Conservation (phyloP, 768 basidiomycete species). For the Podaxis sp. region DNA sequence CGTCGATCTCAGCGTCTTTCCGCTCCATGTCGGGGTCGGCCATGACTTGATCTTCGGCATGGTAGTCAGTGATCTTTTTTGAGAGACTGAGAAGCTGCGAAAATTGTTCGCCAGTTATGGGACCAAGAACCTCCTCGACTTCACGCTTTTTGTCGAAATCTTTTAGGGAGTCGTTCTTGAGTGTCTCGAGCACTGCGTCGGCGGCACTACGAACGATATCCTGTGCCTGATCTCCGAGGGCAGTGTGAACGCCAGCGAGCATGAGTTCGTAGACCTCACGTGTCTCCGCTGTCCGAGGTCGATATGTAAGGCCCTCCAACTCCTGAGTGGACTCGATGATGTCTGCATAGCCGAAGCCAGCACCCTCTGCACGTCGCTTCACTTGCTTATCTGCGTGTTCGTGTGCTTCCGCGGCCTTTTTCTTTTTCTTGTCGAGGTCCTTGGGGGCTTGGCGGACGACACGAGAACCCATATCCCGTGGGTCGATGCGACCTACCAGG, state of each 20-base stretch:
- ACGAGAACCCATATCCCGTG: slow-evolving; percentile 90
- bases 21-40: slow-evolving; percentile 76
- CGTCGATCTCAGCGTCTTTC: slow-evolving; percentile 87
- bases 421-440: slow-evolving; percentile 92
- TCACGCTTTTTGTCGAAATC: slow-evolving; percentile 98
- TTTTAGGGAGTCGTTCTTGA: slow-evolving; percentile 86
- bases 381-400: slow-evolving; percentile 55
- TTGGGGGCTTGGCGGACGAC: slow-evolving; percentile 79
- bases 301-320: slow-evolving; percentile 88
- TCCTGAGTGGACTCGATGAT: slow-evolving; percentile 89
- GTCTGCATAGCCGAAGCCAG: slow-evolving; percentile 77
- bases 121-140: slow-evolving; percentile 70
- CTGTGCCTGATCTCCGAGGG: slow-evolving; percentile 92
- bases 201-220: slow-evolving; percentile 94
- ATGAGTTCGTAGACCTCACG: slow-evolving; percentile 93
- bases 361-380: slow-evolving; percentile 57
- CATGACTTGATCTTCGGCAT: slow-evolving; percentile 77
- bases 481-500: slow-evolving; percentile 85
- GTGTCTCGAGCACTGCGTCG: slow-evolving; percentile 82
- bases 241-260: slow-evolving; percentile 72
- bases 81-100: slow-evolving; percentile 77
- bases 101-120: slow-evolving; percentile 69
- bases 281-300: slow-evolving; percentile 92
- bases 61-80: slow-evolving; percentile 97
- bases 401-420: slow-evolving; percentile 62